A percentile compares a stretch with the other conserved stretches of the same genome.
Evolutionary conservation across 768 basidiomycete genomes (phyloP).

Genomic region (Mycena albidolilacea): DNA sequence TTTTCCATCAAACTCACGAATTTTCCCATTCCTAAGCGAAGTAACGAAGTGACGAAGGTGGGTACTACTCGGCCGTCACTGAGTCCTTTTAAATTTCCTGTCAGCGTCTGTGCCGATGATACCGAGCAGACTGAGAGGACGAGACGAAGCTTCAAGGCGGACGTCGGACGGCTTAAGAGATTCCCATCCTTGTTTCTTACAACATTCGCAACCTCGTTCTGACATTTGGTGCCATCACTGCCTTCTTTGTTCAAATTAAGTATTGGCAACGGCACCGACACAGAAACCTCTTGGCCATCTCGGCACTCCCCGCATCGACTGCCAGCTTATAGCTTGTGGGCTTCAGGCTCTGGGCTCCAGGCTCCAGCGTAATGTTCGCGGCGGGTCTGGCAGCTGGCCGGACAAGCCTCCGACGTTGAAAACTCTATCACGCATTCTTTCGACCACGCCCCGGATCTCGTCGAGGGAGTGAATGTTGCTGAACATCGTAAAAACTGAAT

Average conservation of each 20-base stretch:
- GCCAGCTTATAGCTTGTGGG: constrained; percentile 5
- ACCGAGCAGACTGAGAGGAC: no score
- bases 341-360: constrained; percentile 6
- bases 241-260: constrained; percentile 22
- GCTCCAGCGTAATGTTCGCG: constrained; percentile 8
- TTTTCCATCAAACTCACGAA: no score
- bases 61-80: no score
- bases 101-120: no score
- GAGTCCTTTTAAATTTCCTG: no score
- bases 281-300: constrained; percentile 20
- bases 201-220: no score
- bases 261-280: constrained; percentile 10
- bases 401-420: neutral
- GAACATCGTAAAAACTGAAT: neutral
- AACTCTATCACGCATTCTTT: constrained; percentile 8
- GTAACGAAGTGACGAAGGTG: no score
- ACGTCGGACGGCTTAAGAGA: no score
- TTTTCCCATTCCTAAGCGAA: no score
- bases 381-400: neutral
- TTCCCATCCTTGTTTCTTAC: no score
- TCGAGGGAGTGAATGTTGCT: neutral
- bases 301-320: constrained; percentile 10
- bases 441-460: neutral
- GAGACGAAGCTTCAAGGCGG: no score
- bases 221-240: constrained; percentile 8